phyloP scores from a whole-genome alignment of 495 filamentous ascomycete species.

The Amorphotheca resinae region DNA sequence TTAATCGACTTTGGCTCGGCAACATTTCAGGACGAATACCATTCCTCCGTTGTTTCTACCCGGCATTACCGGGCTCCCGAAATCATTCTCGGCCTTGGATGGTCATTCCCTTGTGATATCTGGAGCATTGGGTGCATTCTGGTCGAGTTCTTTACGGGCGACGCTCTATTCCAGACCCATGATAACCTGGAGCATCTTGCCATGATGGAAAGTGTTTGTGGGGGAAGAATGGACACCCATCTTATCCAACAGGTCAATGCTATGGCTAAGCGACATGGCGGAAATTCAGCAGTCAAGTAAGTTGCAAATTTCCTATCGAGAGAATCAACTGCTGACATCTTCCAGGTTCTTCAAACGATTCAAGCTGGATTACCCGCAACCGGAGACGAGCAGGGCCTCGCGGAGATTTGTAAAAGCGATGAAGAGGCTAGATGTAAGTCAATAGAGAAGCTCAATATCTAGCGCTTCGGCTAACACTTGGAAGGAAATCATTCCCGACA shows the following conservation, averaged over 20 bases:
- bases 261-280: constrained; percentile 46
- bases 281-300: constrained; percentile 74
- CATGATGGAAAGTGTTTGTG: constrained; percentile 97
- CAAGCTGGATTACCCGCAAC: constrained; percentile 78
- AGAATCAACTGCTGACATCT: constrained; percentile 17
- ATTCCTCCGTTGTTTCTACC: constrained; percentile 93
- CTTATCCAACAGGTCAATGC: constrained; percentile 66
- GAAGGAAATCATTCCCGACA: constrained; percentile 81
- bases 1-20: constrained; percentile 97
- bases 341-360: constrained; percentile 72
- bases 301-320: constrained; percentile 21
- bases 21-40: constrained; percentile 97
- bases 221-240: constrained; percentile 54
- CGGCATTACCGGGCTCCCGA: constrained; percentile 93
- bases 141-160: constrained; percentile 98
- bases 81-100: constrained; percentile 92
- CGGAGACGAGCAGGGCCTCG: constrained; percentile 77
- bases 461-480: constrained; percentile 15
- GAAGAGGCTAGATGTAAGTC: constrained; percentile 71
- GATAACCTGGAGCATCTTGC: constrained; percentile 96
- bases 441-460: background rate
- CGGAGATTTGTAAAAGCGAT: constrained; percentile 90
- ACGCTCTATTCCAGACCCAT: constrained; percentile 95
- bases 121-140: constrained; percentile 99
- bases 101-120: constrained; percentile 96